These are phyloP conservation scores for Fusarium goolgardi DNA, from an alignment of 2,329 filamentous ascomycete species.

Conservation along the genomic window DNA sequence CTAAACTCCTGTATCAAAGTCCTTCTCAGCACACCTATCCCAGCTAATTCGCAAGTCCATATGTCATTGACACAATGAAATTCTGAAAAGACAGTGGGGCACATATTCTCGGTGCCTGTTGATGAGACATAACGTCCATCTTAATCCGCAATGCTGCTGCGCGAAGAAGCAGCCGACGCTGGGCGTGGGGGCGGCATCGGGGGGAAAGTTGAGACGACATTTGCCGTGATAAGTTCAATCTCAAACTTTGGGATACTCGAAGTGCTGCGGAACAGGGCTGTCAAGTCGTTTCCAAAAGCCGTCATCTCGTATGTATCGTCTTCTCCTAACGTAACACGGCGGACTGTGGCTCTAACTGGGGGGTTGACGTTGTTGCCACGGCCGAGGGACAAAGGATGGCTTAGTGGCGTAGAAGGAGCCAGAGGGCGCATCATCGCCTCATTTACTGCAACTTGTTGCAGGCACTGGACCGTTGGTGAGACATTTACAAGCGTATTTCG, in stretches of 20 bases:
- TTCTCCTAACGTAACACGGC: conserved; percentile 40
- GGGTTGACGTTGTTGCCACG: conserved; percentile 13
- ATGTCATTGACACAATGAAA: conserved; percentile 1
- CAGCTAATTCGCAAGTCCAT: conserved; percentile 5
- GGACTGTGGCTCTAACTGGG: conserved; percentile 32
- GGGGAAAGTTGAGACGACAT: conserved; percentile 15
- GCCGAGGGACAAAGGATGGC: conserved; percentile 7
- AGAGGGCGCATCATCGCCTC: conserved; percentile 37
- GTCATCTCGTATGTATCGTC: conserved; percentile 42
- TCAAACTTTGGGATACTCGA: conserved; percentile 43
- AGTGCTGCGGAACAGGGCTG: conserved; percentile 35
- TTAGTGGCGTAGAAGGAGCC: conserved; percentile 18
- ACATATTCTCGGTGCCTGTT: not conserved
- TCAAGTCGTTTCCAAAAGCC: conserved; percentile 46
- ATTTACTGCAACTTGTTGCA: conserved; percentile 37
- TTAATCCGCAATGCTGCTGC: conserved; percentile 31
- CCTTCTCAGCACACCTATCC: not conserved
- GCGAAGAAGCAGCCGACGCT: conserved; percentile 27
- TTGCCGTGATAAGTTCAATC: conserved; percentile 27
- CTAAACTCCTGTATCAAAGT: conserved; percentile 12
- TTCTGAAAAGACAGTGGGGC: not conserved
- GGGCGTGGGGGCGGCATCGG: conserved; percentile 32
- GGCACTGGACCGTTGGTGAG: conserved; percentile 51
- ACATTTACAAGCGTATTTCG: conserved; percentile 48
- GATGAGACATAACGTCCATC: not conserved